Percentiles rank a stretch among this genome's conserved stretches.
Evolutionary conservation across 352 stramenopile species (phyloP).

Genomic region (Phytophthora sp.): DNA sequence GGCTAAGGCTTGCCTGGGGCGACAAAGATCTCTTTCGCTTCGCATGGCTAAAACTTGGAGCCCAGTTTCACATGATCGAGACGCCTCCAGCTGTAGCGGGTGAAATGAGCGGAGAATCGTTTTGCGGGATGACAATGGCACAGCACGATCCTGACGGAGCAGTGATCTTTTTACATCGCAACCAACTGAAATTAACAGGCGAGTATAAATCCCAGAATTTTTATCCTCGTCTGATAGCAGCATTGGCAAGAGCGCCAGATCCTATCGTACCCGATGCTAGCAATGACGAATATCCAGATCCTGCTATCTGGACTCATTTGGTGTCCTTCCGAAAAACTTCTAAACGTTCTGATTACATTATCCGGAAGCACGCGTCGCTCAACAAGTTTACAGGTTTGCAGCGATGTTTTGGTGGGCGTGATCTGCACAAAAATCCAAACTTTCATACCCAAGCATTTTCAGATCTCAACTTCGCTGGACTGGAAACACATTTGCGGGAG

Average conservation of each 20-base stretch:
- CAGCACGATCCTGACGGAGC: conserved; percentile 40
- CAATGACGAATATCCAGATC: conserved; percentile 33
- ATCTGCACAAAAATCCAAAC: conserved; percentile 23
- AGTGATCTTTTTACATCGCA: conserved; percentile 59
- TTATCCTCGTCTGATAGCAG: conserved; percentile 9
- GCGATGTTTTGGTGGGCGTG: conserved; percentile 57
- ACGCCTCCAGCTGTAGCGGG: conserved; percentile 44
- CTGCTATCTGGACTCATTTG: conserved; percentile 67
- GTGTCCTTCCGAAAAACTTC: conserved; percentile 53
- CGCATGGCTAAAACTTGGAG: conserved; percentile 54
- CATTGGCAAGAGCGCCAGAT: background rate
- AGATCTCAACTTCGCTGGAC: conserved; percentile 4
- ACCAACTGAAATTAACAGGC: conserved; percentile 49
- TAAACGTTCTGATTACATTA: conserved; percentile 39
- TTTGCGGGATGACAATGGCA: conserved; percentile 61
- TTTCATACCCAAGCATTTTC: conserved; percentile 13
- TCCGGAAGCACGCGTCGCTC: conserved; percentile 48
- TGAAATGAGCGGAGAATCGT: conserved; percentile 22
- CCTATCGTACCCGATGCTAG: background rate
- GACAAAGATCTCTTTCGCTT: conserved; percentile 71
- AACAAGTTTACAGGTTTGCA: conserved; percentile 41
- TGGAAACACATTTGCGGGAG: conserved; percentile 10
- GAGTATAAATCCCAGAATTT: background rate
- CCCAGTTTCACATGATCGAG: conserved; percentile 62
- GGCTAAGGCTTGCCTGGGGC: conserved; percentile 44